These are phyloP conservation scores for Tricholoma sp. DNA, from an alignment of 768 basidiomycete species.

Conservation along the genomic window DNA sequence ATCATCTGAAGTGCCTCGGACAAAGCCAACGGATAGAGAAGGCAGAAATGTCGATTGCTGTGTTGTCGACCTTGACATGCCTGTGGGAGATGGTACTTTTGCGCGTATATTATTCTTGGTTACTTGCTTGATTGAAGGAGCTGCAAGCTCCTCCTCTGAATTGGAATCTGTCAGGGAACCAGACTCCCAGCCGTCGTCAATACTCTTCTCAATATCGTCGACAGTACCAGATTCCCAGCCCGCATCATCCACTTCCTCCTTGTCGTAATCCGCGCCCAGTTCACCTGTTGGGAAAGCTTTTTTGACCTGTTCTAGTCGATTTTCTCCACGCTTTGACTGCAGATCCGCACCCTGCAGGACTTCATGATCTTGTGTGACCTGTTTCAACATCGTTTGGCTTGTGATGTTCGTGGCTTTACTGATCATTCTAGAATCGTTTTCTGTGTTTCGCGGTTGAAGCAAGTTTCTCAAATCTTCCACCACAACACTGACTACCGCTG, in stretches of 20 bases:
- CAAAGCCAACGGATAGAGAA: conserved; percentile 81
- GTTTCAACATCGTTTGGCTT: conserved; percentile 19
- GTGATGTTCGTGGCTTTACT: conserved; percentile 10
- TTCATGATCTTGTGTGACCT: not conserved
- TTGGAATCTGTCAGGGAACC: conserved; percentile 35
- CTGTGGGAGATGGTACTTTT: conserved; percentile 19
- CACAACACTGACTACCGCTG: conserved; percentile 47
- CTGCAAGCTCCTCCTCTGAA: conserved; percentile 21
- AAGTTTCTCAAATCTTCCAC: conserved; percentile 46
- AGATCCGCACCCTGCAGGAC: not conserved
- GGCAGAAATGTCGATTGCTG: conserved; percentile 74
- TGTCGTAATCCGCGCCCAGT: conserved; percentile 7
- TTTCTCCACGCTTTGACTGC: not conserved
- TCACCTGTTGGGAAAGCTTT: not conserved
- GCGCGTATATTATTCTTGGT: conserved; percentile 13
- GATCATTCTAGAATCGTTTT: conserved; percentile 8
- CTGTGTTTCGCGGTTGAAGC: conserved; percentile 24
- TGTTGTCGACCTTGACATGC: conserved; percentile 17
- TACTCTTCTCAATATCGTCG: conserved; percentile 23
- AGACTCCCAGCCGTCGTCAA: conserved; percentile 49
- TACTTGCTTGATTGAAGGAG: conserved; percentile 16
- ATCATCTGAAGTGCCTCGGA: conserved; percentile 71
- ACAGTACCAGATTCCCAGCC: conserved; percentile 43
- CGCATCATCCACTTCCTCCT: conserved; percentile 20
- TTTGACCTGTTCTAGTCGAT: not conserved